Conservation (phyloP, 306 rosid species). For the Ammopiptanthus mongolicus region DNA sequence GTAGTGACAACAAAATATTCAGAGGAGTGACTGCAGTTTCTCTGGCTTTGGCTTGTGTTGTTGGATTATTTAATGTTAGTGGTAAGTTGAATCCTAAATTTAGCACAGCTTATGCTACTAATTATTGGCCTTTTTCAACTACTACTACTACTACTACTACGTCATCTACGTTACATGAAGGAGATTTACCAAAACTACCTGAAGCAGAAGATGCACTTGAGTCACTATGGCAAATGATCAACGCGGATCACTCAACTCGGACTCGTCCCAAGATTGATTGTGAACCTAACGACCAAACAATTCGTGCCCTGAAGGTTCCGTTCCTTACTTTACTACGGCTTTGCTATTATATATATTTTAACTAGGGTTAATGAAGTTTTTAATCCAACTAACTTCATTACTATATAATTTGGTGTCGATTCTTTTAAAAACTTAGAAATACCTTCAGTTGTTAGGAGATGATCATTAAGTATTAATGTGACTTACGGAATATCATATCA, state of each 20-base stretch:
- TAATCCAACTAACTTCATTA: no score
- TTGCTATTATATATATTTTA: no score
- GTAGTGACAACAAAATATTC: not conserved
- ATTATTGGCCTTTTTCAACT: not conserved
- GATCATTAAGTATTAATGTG: no score
- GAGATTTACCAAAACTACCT: not conserved
- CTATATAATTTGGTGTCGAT: no score
- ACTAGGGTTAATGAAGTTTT: no score
- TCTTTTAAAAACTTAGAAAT: no score
- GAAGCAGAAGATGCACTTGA: not conserved
- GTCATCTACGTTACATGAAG: not conserved
- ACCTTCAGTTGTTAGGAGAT: no score
- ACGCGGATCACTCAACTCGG: not conserved
- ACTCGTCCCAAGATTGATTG: not conserved
- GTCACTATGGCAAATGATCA: not conserved
- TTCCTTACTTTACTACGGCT: not conserved
- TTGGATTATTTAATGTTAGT: slow-evolving; percentile 19
- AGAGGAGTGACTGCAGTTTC: slow-evolving; percentile 16
- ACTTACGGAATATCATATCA: no score
- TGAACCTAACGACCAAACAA: not conserved
- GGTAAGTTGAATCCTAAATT: slow-evolving; percentile 19
- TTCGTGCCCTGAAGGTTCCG: slow-evolving; percentile 11
- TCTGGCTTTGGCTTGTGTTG: slow-evolving; percentile 16
- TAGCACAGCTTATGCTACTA: not conserved
- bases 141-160: no score